Conservation (phyloP, 352 stramenopile species). For the Phytophthora brassicae region DNA sequence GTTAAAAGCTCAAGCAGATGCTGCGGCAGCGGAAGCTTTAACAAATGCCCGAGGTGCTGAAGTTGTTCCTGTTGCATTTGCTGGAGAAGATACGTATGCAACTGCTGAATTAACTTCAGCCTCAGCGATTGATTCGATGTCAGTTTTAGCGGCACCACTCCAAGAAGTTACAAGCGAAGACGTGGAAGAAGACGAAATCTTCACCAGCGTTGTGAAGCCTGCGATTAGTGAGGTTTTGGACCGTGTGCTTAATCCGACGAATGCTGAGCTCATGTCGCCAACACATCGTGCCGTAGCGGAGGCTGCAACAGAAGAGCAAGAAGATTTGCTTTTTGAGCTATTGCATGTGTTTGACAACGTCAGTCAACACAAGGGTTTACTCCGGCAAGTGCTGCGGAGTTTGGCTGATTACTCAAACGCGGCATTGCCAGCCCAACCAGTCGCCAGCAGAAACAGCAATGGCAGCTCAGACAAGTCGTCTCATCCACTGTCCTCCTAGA, state of each 20-base stretch:
- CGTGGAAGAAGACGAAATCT: slow-evolving; percentile 51
- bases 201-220: slow-evolving; percentile 74
- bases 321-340: slow-evolving; percentile 81
- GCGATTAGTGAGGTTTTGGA: slow-evolving; percentile 77
- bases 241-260: slow-evolving; percentile 37
- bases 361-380: slow-evolving; percentile 57
- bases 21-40: slow-evolving; percentile 9
- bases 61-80: not conserved
- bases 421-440: slow-evolving; percentile 5
- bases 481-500: slow-evolving; percentile 21
- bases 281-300: slow-evolving; percentile 25
- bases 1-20: slow-evolving; percentile 32
- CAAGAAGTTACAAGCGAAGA: slow-evolving; percentile 31
- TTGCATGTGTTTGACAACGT: slow-evolving; percentile 78
- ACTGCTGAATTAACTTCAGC: not conserved
- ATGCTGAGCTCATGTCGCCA: slow-evolving; percentile 21
- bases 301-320: slow-evolving; percentile 46
- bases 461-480: slow-evolving; percentile 3
- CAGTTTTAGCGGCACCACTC: slow-evolving; percentile 4
- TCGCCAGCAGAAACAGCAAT: slow-evolving; percentile 13
- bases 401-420: slow-evolving; percentile 46
- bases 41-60: slow-evolving; percentile 2
- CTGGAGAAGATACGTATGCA: not conserved
- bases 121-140: slow-evolving; percentile 4
- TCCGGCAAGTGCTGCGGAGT: slow-evolving; percentile 68